A percentile compares a stretch with the other conserved stretches of the same genome.
phyloP scores from a whole-genome alignment of 2,329 filamentous ascomycete genomes.

The Ophiostoma montium region DNA sequence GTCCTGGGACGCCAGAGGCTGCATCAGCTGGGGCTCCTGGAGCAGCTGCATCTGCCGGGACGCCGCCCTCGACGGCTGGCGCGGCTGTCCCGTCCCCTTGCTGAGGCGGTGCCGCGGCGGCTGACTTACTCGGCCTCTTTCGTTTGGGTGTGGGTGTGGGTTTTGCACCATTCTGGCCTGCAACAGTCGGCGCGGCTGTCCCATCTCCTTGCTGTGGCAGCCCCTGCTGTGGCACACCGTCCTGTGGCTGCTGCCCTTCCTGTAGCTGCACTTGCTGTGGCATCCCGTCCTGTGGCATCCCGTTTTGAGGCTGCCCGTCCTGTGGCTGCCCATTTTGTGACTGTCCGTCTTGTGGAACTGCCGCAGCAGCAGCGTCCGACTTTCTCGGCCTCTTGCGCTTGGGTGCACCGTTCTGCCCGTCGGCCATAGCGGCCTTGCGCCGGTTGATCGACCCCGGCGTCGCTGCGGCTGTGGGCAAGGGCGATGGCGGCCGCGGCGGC shows the following conservation, averaged over 20 bases:
- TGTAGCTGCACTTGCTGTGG: too few species aligned
- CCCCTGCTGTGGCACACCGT: not conserved
- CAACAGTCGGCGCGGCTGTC: too few species aligned
- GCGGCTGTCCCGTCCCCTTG: too few species aligned
- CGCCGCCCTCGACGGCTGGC: too few species aligned
- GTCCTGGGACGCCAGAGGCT: not conserved
- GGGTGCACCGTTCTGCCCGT: not conserved
- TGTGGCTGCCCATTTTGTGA: too few species aligned
- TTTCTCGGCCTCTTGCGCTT: conserved; percentile 1
- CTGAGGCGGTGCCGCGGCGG: not conserved
- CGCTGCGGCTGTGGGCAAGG: not conserved
- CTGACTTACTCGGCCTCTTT: not conserved
- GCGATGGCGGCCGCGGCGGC: conserved; percentile 26
- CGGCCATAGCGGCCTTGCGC: not conserved
- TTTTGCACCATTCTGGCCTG: too few species aligned
- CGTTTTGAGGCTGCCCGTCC: too few species aligned
- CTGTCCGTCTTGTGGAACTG: too few species aligned
- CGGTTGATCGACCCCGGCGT: conserved; percentile 3
- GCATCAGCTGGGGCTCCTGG: not conserved
- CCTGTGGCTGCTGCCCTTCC: not conserved
- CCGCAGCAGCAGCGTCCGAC: not conserved
- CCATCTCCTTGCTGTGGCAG: too few species aligned
- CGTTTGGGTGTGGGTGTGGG: not conserved
- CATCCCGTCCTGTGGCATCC: too few species aligned
- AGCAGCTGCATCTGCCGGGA: not conserved